phyloP scores from a whole-genome alignment of 1,284 basidiomycete species.

The Chondrostereum purpureum region DNA sequence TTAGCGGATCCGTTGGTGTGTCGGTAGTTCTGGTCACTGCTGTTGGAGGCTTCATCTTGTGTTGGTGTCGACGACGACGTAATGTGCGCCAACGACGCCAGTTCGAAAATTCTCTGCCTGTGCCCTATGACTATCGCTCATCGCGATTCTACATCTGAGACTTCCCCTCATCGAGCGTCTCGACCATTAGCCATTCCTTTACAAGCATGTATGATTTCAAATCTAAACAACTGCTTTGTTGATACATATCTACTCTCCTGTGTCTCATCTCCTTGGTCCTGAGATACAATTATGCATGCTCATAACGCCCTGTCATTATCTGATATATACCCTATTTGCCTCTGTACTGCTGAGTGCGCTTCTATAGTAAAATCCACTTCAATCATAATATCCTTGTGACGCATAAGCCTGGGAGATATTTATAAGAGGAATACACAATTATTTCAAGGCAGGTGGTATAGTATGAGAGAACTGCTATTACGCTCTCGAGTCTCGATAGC shows the following conservation, averaged over 20 bases:
- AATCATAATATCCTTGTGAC: no score
- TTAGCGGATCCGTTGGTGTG: background rate
- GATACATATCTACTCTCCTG: background rate
- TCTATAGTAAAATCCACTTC: no score
- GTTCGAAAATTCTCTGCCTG: background rate
- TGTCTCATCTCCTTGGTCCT: background rate
- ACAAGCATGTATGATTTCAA: background rate
- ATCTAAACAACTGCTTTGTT: background rate
- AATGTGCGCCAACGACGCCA: background rate
- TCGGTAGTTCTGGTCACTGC: background rate
- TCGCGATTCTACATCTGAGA: background rate
- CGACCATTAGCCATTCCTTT: background rate
- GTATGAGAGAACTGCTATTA: no score
- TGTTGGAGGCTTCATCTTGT: background rate
- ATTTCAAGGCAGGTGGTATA: no score
- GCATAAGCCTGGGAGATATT: no score
- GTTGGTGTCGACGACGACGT: background rate
- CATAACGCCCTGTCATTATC: background rate
- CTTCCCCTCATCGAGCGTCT: background rate
- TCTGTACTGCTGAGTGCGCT: no score
- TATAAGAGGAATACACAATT: no score
- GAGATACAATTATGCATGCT: background rate
- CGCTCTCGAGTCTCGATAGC: no score
- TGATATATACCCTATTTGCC: no score
- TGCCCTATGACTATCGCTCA: background rate